These are phyloP conservation scores for Alternaria arbusti DNA, from an alignment of 2,329 filamentous ascomycete genomes.

Conservation along the genomic window DNA sequence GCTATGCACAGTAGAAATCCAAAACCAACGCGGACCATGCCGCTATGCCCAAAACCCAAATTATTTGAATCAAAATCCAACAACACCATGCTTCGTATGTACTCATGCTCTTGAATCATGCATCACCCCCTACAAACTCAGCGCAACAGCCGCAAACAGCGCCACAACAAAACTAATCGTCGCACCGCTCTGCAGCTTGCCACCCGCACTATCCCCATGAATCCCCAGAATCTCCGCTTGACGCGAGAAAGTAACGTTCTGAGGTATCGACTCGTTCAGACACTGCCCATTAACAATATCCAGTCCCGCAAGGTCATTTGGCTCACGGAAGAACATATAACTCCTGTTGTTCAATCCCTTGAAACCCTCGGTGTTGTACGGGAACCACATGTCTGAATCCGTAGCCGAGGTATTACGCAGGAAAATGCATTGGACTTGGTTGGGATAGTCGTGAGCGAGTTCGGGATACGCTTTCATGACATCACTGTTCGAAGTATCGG, in stretches of 20 bases:
- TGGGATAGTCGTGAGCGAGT: constrained; percentile 69
- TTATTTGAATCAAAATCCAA: not conserved
- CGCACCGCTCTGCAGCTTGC: constrained; percentile 33
- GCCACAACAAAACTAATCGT: constrained; percentile 44
- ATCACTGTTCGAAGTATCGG: constrained; percentile 78
- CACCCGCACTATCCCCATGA: constrained; percentile 36
- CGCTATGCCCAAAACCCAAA: not conserved
- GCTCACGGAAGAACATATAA: constrained; percentile 81
- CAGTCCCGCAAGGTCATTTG: constrained; percentile 70
- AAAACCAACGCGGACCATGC: not conserved
- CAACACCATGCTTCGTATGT: constrained; percentile 1
- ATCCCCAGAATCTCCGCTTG: constrained; percentile 47
- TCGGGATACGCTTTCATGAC: constrained; percentile 71
- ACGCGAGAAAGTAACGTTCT: constrained; percentile 72
- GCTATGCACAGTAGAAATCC: not conserved
- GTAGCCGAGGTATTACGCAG: constrained; percentile 76
- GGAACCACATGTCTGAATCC: constrained; percentile 70
- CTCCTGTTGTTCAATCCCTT: constrained; percentile 67
- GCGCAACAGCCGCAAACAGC: constrained; percentile 37
- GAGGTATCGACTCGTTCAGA: constrained; percentile 66
- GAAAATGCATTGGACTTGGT: constrained; percentile 78
- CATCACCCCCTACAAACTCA: constrained; percentile 21
- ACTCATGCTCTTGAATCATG: not conserved
- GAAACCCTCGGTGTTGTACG: constrained; percentile 77
- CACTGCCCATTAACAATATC: constrained; percentile 74